Evolutionary conservation across 768 basidiomycete genomes (phyloP).

Genomic region (Auriculariales sp.): DNA sequence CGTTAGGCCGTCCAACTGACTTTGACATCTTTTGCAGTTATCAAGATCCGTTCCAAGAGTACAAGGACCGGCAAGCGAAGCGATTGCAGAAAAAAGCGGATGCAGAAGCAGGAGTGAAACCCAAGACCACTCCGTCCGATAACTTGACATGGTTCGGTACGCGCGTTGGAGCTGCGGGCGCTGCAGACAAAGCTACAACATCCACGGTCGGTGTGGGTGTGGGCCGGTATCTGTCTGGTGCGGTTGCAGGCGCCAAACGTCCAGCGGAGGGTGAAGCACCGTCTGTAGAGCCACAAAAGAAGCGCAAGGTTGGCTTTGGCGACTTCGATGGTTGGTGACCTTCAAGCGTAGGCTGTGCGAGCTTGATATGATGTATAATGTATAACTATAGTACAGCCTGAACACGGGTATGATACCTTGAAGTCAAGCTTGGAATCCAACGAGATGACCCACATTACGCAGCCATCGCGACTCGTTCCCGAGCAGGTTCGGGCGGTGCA

Average conservation of each 20-base stretch:
- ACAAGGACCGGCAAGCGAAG: constrained; percentile 69
- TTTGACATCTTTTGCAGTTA: constrained; percentile 31
- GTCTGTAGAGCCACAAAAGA: constrained; percentile 52
- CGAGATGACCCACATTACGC: too few relatives aligned
- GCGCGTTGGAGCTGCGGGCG: constrained; percentile 46
- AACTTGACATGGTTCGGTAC: constrained; percentile 80
- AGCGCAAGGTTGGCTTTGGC: constrained; percentile 79
- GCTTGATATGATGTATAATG: background rate
- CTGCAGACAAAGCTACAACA: constrained; percentile 13
- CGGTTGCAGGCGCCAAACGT: constrained; percentile 22
- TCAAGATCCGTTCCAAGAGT: constrained; percentile 91
- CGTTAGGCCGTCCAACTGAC: background rate
- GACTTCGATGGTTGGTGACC: constrained; percentile 74
- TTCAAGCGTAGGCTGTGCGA: background rate
- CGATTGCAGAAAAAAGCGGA: constrained; percentile 50
- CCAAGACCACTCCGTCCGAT: constrained; percentile 44
- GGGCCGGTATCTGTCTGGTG: constrained; percentile 68
- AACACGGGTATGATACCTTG: too few relatives aligned
- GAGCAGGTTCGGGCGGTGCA: background rate
- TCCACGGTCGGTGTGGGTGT: constrained; percentile 28
- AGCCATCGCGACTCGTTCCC: constrained; percentile 7
- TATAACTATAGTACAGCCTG: too few relatives aligned
- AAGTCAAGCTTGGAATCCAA: too few relatives aligned
- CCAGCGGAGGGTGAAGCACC: constrained; percentile 7
- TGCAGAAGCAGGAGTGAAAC: constrained; percentile 21